Base-by-base conservation (phyloP, 345 rosid genomes). In the Tarenaya hassleriana region DNA sequence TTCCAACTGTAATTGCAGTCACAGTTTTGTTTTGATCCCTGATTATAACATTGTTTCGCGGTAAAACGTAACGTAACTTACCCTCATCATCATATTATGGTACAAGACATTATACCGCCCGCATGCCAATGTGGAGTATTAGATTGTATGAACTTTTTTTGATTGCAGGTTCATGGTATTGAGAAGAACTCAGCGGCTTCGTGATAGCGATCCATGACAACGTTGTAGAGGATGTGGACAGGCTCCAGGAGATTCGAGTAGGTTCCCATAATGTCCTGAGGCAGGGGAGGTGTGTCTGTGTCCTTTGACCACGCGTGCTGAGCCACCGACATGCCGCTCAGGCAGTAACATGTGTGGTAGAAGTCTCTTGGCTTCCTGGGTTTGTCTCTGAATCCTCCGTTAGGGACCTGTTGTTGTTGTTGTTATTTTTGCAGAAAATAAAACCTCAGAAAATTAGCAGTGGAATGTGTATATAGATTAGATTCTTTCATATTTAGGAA, bases 341-440 rank as follows among this genome's bases (percentile, higher is more conserved):
- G 66, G 61, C 96, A 92, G 72, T 92, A 92, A 66, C 98, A 92
- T 1, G 98, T 84, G 76, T 92, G 97, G 67, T 92, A 88, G 52
- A 65, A 71, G 66, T 92, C 98, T 55, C 78, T 65, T 4, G 63
- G 41, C 68, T 88, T 92, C 47, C 84, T 73, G 0, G 88, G 95
- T 71, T 92, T 92, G 75, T 92, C 98, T 58, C 84, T 76, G 49
- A 92, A 79, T 53, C 96, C 98, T 44, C 98, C 98, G 3, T 62
- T 61, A 12, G 52, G 74, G 8, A 67, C 64, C 98, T 92, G 80
- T 66, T n/a, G n/a, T n/a, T n/a, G n/a, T n/a, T n/a, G n/a, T n/a
- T n/a, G n/a, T n/a, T n/a, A n/a, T n/a, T 68, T 39, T 10, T 13
- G 16, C 7, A 31, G 12, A 21, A 45, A 13, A 31, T n/a, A n/a